Percentiles rank a stretch among this genome's conserved stretches.
Evolutionary conservation across 1,284 basidiomycete genomes (phyloP).

Genomic region (Ustilago esculenta): DNA sequence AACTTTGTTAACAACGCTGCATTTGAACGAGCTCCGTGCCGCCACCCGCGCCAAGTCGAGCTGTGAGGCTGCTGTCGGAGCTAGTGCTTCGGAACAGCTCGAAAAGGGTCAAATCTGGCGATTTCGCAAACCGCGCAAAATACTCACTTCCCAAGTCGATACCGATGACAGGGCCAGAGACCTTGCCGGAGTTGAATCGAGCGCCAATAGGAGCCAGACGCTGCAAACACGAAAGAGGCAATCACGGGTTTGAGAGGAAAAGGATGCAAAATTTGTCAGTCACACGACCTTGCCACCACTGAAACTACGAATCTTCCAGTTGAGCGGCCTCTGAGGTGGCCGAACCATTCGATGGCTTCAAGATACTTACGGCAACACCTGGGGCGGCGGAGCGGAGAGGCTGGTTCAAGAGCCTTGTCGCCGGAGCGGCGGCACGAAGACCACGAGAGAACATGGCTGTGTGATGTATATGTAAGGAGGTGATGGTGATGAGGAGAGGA

Average conservation of each 20-base stretch:
- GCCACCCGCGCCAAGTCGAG: too few species aligned
- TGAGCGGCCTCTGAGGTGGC: too few species aligned
- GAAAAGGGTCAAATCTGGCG: neutral
- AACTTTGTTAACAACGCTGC: too few species aligned
- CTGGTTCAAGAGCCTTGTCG: constrained; percentile 56
- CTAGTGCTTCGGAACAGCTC: neutral
- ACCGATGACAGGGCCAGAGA: constrained; percentile 64
- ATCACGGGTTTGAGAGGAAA: too few species aligned
- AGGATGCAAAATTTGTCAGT: constrained; percentile 5
- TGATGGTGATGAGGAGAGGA: constrained; percentile 1
- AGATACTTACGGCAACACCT: constrained; percentile 50
- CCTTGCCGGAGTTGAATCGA: constrained; percentile 58
- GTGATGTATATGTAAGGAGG: constrained; percentile 5
- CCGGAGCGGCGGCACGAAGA: constrained; percentile 53
- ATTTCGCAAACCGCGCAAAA: neutral
- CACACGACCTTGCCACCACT: neutral
- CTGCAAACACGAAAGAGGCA: constrained; percentile 3
- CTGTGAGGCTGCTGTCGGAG: too few species aligned
- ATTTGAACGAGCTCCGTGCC: too few species aligned
- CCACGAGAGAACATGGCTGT: constrained; percentile 54
- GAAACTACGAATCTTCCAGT: too few species aligned
- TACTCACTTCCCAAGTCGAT: constrained; percentile 65
- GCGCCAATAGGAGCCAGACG: constrained; percentile 56
- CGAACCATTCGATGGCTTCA: neutral
- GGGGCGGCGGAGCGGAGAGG: constrained; percentile 55